phyloP scores from a whole-genome alignment of 2,329 filamentous ascomycete species.

The Penicillium sp. region DNA sequence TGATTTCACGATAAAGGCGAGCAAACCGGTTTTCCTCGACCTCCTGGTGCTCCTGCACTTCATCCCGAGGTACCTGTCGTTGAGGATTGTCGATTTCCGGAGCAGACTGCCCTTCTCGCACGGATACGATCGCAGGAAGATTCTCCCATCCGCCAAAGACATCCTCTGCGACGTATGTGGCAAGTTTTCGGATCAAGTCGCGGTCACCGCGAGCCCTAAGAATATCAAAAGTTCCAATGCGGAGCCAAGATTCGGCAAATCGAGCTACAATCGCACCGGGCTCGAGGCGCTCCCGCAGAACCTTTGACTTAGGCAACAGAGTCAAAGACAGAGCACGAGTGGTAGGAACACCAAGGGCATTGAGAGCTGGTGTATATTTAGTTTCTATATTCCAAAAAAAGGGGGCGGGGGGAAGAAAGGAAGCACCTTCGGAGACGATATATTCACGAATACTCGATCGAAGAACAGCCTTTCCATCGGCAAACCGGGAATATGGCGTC shows the following conservation, averaged over 20 bases:
- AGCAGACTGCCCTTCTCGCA: constrained; percentile 41
- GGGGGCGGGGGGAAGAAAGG: neutral
- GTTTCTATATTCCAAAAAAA: neutral
- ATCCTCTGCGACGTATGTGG: constrained; percentile 82
- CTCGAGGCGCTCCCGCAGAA: constrained; percentile 76
- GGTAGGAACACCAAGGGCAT: constrained; percentile 80
- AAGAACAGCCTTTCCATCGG: constrained; percentile 91
- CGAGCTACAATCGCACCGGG: constrained; percentile 89
- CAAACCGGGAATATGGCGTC: constrained; percentile 94
- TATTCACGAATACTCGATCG: constrained; percentile 93
- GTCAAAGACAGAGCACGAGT: constrained; percentile 85
- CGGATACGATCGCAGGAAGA: constrained; percentile 61
- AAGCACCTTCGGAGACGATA: constrained; percentile 76
- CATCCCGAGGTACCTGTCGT: constrained; percentile 56
- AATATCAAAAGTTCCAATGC: constrained; percentile 96
- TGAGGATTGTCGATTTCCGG: constrained; percentile 45
- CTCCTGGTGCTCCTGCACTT: constrained; percentile 66
- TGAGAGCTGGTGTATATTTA: constrained; percentile 51
- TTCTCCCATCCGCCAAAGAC: constrained; percentile 85
- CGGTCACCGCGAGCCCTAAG: constrained; percentile 78
- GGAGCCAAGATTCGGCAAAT: constrained; percentile 87
- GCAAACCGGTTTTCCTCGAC: constrained; percentile 81
- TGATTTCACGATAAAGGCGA: constrained; percentile 82
- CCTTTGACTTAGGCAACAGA: constrained; percentile 68
- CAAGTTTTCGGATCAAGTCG: constrained; percentile 67